Evolutionary conservation across 768 basidiomycete genomes (phyloP), one percentile per base, ranked within the genome.

Genomic region (Boletales sp.): DNA sequence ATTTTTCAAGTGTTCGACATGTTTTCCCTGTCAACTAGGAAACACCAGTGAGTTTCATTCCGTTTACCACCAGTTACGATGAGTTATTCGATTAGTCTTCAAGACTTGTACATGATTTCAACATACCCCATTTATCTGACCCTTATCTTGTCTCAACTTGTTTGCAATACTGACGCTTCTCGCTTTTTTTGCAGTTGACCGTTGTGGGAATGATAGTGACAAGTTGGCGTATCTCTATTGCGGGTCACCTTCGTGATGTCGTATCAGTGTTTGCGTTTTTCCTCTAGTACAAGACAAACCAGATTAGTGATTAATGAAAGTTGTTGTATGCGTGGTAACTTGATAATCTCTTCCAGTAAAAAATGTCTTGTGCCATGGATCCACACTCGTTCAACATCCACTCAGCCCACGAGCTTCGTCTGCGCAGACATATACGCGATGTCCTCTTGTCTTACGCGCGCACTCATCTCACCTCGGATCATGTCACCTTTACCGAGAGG

Each of bases 31-130:
- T 28, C 25, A 28, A 7, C 4, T 28, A 49, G 28, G 6, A 17
- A 14, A 36, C 47, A 44, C 43, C 51, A 21, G 62, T 63, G 41
- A 17, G 60, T 54, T 36, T 43, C 15, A 30, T 44, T 50, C 14
- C 9, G 3, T 21, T 31, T 30, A 13, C 17, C 12, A 28, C 25
- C 25, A 28, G 25, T 28, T 28, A 28, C 25, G 25, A 69, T 70
- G 78, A 70, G 25, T 6, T 28, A 78, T 77, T 65, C 86, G 92
- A 94, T 94, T 94, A 94, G 90, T 94, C 90, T 91, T 91, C 69
- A 85, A 90, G 90, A 90, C 85, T 61, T 55, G 55, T 55, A 66
- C 71, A 80, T 89, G 88, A 86, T 90, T 89, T 81, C 43, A 72
- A 81, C 63, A 44, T 38, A 55, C 39, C 44, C 46, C 17, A 41